Percentiles rank a stretch among this genome's conserved stretches.
Evolutionary conservation across 306 rosid genomes (phyloP).

Genomic region (Calophaca sinica): DNA sequence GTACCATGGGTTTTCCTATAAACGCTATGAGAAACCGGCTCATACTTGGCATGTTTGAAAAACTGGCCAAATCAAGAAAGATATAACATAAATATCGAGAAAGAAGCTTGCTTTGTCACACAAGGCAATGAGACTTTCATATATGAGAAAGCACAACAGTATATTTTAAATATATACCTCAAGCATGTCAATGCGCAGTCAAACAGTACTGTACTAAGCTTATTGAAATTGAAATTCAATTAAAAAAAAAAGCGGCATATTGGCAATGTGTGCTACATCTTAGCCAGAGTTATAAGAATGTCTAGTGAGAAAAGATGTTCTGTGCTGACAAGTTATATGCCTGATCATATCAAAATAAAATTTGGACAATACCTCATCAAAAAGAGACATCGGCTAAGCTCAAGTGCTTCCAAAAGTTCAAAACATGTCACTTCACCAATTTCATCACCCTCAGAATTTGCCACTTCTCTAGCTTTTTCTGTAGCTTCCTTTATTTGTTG

Average conservation of each 20-base stretch:
- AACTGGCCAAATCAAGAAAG: constrained; percentile 7
- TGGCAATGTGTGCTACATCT: constrained; percentile 1
- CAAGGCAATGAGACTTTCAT: constrained; percentile 9
- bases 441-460: constrained; percentile 79
- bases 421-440: constrained; percentile 82
- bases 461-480: constrained; percentile 80
- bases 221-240: background rate
- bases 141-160: constrained; percentile 12
- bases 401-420: constrained; percentile 98
- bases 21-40: background rate
- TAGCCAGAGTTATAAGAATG: constrained; percentile 25
- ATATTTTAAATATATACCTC: constrained; percentile 21
- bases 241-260: too few species aligned
- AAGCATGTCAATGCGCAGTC: background rate
- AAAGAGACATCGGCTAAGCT: constrained; percentile 87
- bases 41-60: too few species aligned
- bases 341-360: constrained; percentile 21
- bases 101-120: constrained; percentile 17
- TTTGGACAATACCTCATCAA: constrained; percentile 72
- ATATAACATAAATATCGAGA: background rate
- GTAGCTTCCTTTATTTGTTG: constrained; percentile 91
- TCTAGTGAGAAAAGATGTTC: constrained; percentile 37
- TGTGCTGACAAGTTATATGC: constrained; percentile 35
- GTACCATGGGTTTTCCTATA: background rate
- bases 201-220: background rate